A percentile compares a stretch with the other conserved stretches of the same genome.
These are phyloP conservation scores for Microdochium trichocladiopsis DNA, from an alignment of 2,329 filamentous ascomycete genomes.

Conservation along the genomic window DNA sequence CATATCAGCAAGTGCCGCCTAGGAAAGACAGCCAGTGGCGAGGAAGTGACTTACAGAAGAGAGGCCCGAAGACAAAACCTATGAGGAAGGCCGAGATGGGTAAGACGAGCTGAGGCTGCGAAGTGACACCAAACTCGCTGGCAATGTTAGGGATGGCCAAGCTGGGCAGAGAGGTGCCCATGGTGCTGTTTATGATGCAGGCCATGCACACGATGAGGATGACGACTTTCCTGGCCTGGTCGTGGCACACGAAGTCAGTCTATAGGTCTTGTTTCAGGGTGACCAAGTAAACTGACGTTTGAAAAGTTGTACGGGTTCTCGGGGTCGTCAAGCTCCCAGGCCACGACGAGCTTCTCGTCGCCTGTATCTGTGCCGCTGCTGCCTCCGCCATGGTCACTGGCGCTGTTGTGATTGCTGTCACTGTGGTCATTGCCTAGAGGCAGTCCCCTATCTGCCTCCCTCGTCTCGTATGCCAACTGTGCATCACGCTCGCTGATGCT, in stretches of 20 bases:
- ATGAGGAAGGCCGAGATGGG: conserved; percentile 59
- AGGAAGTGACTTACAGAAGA: conserved; percentile 13
- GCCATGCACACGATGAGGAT: conserved; percentile 49
- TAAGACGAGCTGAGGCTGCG: conserved; percentile 36
- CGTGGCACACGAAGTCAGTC: background rate
- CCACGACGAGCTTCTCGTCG: conserved; percentile 25
- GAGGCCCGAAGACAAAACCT: conserved; percentile 51
- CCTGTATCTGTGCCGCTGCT: background rate
- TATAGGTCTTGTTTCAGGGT: background rate
- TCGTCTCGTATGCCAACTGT: conserved; percentile 2
- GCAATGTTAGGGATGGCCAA: conserved; percentile 54
- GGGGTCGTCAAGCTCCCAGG: conserved; percentile 38
- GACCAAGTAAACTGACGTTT: background rate
- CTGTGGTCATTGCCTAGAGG: background rate
- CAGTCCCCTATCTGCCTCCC: background rate
- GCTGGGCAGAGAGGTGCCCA: conserved; percentile 57
- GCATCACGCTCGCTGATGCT: conserved; percentile 17
- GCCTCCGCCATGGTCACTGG: conserved; percentile 8
- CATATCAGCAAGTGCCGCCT: too few species aligned
- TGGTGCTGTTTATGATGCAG: conserved; percentile 60
- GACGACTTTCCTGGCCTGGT: conserved; percentile 44
- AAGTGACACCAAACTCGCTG: conserved; percentile 47
- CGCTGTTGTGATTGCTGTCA: conserved; percentile 19
- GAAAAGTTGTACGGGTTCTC: conserved; percentile 50
- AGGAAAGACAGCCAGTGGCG: background rate